These are phyloP conservation scores for Backusella tuberculispora DNA, from an alignment of 192 early-diverging fungal genomes.

Conservation along the genomic window DNA sequence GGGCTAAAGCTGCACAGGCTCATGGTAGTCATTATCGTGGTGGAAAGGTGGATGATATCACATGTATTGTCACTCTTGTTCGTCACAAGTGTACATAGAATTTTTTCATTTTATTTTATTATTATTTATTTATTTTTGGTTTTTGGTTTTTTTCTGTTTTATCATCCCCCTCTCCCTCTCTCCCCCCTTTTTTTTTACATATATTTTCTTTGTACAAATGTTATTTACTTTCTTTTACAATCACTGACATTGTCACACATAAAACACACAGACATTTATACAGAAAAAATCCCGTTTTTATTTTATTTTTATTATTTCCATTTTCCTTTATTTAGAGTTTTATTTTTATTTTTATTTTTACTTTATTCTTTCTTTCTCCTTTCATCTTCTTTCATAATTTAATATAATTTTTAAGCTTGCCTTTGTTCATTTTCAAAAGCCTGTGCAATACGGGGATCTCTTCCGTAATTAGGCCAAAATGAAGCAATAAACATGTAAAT, in stretches of 20 bases:
- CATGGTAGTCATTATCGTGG: constrained; percentile 48
- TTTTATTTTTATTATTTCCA: too few relatives aligned
- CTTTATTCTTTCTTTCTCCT: neutral
- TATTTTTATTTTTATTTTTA: neutral
- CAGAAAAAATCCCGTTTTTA: neutral
- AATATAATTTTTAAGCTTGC: neutral
- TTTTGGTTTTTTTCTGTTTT: neutral
- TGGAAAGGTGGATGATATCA: constrained; percentile 65
- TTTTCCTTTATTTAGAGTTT: neutral
- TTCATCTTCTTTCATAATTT: neutral
- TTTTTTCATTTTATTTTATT: neutral
- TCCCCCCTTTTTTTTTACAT: too few relatives aligned
- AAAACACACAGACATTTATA: too few relatives aligned
- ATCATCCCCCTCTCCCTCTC: too few relatives aligned
- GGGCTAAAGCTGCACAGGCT: constrained; percentile 50
- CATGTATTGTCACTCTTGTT: constrained; percentile 57
- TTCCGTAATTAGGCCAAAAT: constrained; percentile 32
- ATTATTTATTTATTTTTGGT: neutral
- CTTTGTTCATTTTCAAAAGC: constrained; percentile 28
- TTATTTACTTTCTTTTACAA: too few relatives aligned
- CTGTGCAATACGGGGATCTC: constrained; percentile 27
- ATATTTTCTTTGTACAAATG: too few relatives aligned
- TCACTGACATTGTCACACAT: too few relatives aligned
- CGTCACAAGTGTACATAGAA: constrained; percentile 5
- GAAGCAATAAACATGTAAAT: constrained; percentile 32